Conservation (phyloP, 371 early-diverging fungal species). For the Lichtheimia corymbifera region DNA sequence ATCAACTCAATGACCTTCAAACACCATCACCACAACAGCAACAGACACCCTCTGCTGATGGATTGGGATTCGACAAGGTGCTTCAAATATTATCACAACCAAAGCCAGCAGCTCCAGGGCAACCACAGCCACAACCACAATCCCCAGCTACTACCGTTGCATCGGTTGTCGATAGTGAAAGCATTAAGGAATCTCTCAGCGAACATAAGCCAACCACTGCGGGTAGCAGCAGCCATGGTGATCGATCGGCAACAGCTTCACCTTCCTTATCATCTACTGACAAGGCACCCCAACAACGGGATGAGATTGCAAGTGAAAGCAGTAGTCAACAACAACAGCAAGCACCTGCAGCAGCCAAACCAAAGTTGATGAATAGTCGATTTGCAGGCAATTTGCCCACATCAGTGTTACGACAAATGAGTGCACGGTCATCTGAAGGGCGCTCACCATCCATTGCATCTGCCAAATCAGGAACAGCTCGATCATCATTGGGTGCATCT, state of each 20-base stretch:
- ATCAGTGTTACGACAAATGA: conserved; percentile 67
- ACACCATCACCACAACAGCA: conserved; percentile 17
- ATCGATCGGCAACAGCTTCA: no score
- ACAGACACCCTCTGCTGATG: conserved; percentile 34
- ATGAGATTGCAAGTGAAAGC: conserved; percentile 4
- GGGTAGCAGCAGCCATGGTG: no score
- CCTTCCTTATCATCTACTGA: conserved; percentile 5
- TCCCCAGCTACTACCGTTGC: no score
- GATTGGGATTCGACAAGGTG: conserved; percentile 61
- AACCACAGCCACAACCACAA: neutral
- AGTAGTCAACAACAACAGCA: conserved; percentile 1
- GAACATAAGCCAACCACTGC: no score
- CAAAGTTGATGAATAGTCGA: conserved; percentile 39
- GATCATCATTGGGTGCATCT: conserved; percentile 2
- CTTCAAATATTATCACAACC: conserved; percentile 63
- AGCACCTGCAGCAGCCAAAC: conserved; percentile 8
- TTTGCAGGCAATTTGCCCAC: conserved; percentile 69
- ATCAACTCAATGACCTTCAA: neutral
- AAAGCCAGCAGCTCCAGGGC: conserved; percentile 18
- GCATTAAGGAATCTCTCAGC: no score
- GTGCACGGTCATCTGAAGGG: conserved; percentile 50
- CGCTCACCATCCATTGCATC: conserved; percentile 36
- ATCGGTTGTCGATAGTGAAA: no score
- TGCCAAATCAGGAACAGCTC: conserved; percentile 18
- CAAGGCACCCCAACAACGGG: neutral